Conservation (phyloP, 495 filamentous ascomycete genomes). For the Thermothielavioides terrestris region DNA sequence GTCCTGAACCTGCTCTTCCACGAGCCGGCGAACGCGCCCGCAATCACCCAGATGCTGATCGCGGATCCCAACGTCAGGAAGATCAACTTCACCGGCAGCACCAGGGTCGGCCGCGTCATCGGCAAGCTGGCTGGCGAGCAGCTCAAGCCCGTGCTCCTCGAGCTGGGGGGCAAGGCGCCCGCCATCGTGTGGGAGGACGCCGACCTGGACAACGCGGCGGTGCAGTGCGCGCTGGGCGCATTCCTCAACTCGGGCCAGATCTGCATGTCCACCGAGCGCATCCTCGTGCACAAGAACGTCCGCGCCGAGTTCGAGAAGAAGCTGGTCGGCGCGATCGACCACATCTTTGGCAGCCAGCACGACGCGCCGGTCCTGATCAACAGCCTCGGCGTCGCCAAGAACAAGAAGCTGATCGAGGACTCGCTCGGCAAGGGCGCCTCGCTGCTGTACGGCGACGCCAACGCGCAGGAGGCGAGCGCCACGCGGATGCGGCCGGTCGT, state of each 20-base stretch:
- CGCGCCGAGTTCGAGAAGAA: conserved; percentile 55
- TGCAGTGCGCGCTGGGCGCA: conserved; percentile 41
- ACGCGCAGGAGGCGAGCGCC: conserved; percentile 34
- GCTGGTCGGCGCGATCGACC: conserved; percentile 44
- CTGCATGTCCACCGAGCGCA: conserved; percentile 87
- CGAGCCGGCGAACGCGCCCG: conserved; percentile 42
- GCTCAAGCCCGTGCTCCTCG: conserved; percentile 61
- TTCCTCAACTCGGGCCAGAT: conserved; percentile 66
- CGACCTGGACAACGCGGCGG: conserved; percentile 49
- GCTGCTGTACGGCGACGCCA: conserved; percentile 50
- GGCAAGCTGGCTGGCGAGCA: conserved; percentile 48
- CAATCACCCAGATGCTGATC: conserved; percentile 50
- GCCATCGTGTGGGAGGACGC: conserved; percentile 60
- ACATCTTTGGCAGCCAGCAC: conserved; percentile 40
- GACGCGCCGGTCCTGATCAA: conserved; percentile 56
- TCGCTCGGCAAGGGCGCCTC: conserved; percentile 62
- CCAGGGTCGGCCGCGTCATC: conserved; percentile 50
- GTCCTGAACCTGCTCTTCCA: conserved; percentile 52
- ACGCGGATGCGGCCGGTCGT: conserved; percentile 65
- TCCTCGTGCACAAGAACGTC: conserved; percentile 68
- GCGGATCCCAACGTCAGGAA: conserved; percentile 48
- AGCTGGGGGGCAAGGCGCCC: conserved; percentile 60
- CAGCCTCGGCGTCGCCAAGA: conserved; percentile 52
- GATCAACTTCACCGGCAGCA: conserved; percentile 61
- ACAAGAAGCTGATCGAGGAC: conserved; percentile 55